phyloP scores from a whole-genome alignment of 371 early-diverging fungal species.

The Coemansia sp. region DNA sequence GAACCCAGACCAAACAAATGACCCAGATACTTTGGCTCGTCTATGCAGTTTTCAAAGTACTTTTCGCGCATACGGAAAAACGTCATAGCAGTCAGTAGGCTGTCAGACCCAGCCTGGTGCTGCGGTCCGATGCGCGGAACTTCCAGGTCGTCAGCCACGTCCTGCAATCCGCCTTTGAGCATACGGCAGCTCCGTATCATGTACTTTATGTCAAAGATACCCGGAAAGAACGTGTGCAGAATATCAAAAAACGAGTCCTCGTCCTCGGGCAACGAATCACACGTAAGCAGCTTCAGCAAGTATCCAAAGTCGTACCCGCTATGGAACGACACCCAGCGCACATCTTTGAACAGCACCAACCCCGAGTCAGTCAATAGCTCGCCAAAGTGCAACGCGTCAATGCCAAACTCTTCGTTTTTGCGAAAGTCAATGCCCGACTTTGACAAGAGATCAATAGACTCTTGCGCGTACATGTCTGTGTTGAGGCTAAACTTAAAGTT shows the following conservation, averaged over 20 bases:
- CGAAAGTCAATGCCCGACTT: conserved; percentile 99
- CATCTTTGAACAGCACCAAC: conserved; percentile 87
- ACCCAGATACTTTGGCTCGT: conserved; percentile 83
- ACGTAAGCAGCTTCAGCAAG: conserved; percentile 93
- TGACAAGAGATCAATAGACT: conserved; percentile 95
- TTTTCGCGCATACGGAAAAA: conserved; percentile 97
- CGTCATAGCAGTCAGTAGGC: conserved; percentile 90
- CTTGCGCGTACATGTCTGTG: conserved; percentile 99
- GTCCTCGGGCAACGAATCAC: conserved; percentile 87
- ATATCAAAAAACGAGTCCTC: conserved; percentile 94
- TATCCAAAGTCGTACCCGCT: conserved; percentile 99
- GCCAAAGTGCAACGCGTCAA: conserved; percentile 96
- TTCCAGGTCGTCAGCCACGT: conserved; percentile 96
- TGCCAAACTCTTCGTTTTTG: conserved; percentile 95
- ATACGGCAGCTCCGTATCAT: conserved; percentile 95
- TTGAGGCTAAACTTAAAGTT: conserved; percentile 96
- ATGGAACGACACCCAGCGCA: conserved; percentile 99
- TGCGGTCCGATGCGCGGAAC: conserved; percentile 94
- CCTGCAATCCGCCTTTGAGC: conserved; percentile 98
- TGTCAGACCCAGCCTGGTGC: conserved; percentile 99
- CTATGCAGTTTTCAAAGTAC: conserved; percentile 91
- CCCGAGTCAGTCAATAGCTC: conserved; percentile 97
- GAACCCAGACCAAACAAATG: conserved; percentile 52
- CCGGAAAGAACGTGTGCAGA: conserved; percentile 93
- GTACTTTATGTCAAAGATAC: conserved; percentile 99